These are phyloP conservation scores for Mucor irregularis DNA, from an alignment of 371 early-diverging fungal species.

Conservation along the genomic window DNA sequence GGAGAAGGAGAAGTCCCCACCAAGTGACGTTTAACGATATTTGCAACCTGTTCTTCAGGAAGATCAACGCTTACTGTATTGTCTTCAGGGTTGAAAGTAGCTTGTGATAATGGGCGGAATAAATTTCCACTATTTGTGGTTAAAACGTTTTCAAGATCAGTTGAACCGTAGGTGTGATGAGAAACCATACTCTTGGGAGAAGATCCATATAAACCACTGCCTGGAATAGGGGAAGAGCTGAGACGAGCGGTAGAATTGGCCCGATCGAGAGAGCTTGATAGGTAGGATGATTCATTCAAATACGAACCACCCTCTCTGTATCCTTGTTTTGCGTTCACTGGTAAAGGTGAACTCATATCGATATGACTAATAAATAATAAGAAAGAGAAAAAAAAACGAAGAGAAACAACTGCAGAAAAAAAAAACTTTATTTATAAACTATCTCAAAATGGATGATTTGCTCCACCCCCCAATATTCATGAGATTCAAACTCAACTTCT, in stretches of 20 bases:
- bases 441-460: too few species aligned
- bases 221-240: conserved; percentile 34
- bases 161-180: conserved; percentile 32
- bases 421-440: neutral
- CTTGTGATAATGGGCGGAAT: conserved; percentile 37
- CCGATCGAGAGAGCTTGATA: conserved; percentile 39
- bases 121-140: conserved; percentile 28
- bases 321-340: conserved; percentile 49
- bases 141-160: conserved; percentile 34
- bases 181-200: conserved; percentile 30
- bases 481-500: too few species aligned
- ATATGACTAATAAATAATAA: neutral
- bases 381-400: conserved; percentile 14
- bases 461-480: too few species aligned
- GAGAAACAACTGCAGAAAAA: neutral
- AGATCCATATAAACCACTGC: conserved; percentile 19
- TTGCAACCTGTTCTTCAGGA: conserved; percentile 66
- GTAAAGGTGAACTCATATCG: conserved; percentile 51
- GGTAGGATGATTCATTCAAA: conserved; percentile 8
- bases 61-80: conserved; percentile 51
- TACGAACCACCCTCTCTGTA: conserved; percentile 20
- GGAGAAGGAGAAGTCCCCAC: conserved; percentile 48
- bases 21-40: conserved; percentile 68
- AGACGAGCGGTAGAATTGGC: conserved; percentile 36
- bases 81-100: conserved; percentile 40